phyloP scores from a whole-genome alignment of 1,284 basidiomycete species.

The Mrakiaceae sp. region DNA sequence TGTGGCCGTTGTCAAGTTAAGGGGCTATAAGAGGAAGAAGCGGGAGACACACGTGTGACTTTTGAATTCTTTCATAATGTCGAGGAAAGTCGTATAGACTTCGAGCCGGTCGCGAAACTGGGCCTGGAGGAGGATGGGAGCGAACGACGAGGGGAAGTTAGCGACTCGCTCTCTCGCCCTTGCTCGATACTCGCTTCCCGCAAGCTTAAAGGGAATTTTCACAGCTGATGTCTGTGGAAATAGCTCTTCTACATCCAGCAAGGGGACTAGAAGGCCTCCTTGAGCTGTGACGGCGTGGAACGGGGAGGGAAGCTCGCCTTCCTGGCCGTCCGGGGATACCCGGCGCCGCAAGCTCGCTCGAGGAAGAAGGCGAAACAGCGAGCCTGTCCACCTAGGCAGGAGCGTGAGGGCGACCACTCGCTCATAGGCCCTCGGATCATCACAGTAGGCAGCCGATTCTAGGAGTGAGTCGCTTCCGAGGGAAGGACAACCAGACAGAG shows the following conservation, averaged over 20 bases:
- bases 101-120: slow-evolving; percentile 87
- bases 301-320: too few relatives aligned
- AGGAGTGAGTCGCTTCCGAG: too few relatives aligned
- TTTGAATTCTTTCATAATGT: slow-evolving; percentile 99
- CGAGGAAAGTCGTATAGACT: slow-evolving; percentile 93
- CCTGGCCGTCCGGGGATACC: too few relatives aligned
- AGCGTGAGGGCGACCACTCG: too few relatives aligned
- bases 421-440: too few relatives aligned
- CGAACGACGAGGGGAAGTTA: background rate
- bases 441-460: too few relatives aligned
- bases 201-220: too few relatives aligned
- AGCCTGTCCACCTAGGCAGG: too few relatives aligned
- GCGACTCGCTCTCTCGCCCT: background rate
- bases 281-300: too few relatives aligned
- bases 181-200: too few relatives aligned
- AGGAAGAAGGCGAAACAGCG: too few relatives aligned
- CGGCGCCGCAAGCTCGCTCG: too few relatives aligned
- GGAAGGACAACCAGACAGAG: background rate
- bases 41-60: slow-evolving; percentile 64
- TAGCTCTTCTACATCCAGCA: background rate
- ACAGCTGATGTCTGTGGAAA: background rate
- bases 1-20: background rate
- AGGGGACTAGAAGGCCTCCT: slow-evolving; percentile 16
- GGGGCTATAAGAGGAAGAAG: background rate
- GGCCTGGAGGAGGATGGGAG: slow-evolving; percentile 30